Evolutionary conservation across 192 early-diverging fungal species (phyloP).

Genomic region (Spinellus fusiger): DNA sequence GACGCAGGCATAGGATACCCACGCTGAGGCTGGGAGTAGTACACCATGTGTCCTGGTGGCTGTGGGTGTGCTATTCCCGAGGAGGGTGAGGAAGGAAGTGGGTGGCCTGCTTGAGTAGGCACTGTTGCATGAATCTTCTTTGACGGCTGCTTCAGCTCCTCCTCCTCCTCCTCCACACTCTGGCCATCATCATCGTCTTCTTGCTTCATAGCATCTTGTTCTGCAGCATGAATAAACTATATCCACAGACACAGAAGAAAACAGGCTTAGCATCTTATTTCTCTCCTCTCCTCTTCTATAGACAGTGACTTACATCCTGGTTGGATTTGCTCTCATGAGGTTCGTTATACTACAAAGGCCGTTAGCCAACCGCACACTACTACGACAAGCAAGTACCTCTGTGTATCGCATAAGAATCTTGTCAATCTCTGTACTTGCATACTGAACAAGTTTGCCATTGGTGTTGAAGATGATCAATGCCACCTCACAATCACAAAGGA

Average conservation of each 20-base stretch:
- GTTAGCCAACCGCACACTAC: not conserved
- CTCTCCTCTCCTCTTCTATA: not conserved
- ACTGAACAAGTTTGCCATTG: slow-evolving; percentile 91
- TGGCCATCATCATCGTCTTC: slow-evolving; percentile 11
- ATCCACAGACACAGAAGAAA: no score
- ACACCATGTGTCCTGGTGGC: not conserved
- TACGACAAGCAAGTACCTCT: slow-evolving; percentile 36
- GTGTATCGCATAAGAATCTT: slow-evolving; percentile 91
- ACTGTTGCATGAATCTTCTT: not conserved
- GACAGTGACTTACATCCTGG: slow-evolving; percentile 31
- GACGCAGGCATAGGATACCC: not conserved
- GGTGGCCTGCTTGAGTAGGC: slow-evolving; percentile 1
- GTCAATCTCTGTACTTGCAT: slow-evolving; percentile 92
- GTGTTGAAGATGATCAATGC: slow-evolving; percentile 92
- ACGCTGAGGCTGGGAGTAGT: not conserved
- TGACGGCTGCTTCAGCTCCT: not conserved
- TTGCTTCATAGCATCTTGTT: slow-evolving; percentile 3
- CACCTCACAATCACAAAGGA: slow-evolving; percentile 93
- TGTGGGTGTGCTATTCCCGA: not conserved
- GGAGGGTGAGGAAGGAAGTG: not conserved
- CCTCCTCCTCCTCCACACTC: not conserved
- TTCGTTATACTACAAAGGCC: slow-evolving; percentile 26
- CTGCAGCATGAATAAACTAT: slow-evolving; percentile 24
- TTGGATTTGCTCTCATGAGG: slow-evolving; percentile 35
- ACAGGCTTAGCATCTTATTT: not conserved